A percentile compares a stretch with the other conserved stretches of the same genome.
Evolutionary conservation across 1,284 basidiomycete species (phyloP).

Genomic region (Chiua sp.): DNA sequence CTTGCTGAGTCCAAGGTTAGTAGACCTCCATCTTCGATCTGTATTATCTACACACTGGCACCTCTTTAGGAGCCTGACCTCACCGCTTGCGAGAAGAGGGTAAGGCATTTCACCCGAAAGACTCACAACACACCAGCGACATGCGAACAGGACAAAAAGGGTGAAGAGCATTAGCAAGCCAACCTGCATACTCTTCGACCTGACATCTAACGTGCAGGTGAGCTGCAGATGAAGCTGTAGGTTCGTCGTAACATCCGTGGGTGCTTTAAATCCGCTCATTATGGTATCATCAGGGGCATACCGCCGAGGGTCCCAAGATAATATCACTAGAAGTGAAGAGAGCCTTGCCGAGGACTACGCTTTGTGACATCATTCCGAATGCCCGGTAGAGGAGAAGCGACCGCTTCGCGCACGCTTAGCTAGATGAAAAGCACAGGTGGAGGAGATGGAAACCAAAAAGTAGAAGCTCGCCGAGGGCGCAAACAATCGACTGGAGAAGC

Average conservation of each 20-base stretch:
- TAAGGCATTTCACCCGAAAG: constrained; percentile 85
- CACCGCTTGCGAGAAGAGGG: constrained; percentile 84
- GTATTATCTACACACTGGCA: not conserved
- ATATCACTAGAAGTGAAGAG: constrained; percentile 81
- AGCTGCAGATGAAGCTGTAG: constrained; percentile 80
- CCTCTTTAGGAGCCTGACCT: constrained; percentile 77
- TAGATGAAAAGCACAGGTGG: constrained; percentile 73
- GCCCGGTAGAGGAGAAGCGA: constrained; percentile 83
- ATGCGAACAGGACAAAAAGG: constrained; percentile 69
- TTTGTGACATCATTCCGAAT: constrained; percentile 67
- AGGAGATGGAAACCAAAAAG: constrained; percentile 67
- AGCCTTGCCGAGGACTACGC: constrained; percentile 88
- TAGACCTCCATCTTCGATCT: not conserved
- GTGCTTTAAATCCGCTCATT: not conserved
- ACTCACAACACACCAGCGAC: constrained; percentile 70
- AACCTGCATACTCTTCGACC: constrained; percentile 63
- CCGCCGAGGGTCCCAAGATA: constrained; percentile 73
- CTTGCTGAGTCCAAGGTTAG: constrained; percentile 81
- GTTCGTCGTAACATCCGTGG: constrained; percentile 43
- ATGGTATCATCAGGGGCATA: constrained; percentile 66
- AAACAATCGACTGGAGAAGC: constrained; percentile 57
- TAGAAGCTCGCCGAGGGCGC: constrained; percentile 69
- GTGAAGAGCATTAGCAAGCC: constrained; percentile 67
- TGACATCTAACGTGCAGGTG: constrained; percentile 72
- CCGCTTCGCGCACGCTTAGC: constrained; percentile 65